Percentiles rank a stretch among this genome's conserved stretches.
phyloP scores from a whole-genome alignment of 2,329 filamentous ascomycete genomes.

The Fusarium secorum region DNA sequence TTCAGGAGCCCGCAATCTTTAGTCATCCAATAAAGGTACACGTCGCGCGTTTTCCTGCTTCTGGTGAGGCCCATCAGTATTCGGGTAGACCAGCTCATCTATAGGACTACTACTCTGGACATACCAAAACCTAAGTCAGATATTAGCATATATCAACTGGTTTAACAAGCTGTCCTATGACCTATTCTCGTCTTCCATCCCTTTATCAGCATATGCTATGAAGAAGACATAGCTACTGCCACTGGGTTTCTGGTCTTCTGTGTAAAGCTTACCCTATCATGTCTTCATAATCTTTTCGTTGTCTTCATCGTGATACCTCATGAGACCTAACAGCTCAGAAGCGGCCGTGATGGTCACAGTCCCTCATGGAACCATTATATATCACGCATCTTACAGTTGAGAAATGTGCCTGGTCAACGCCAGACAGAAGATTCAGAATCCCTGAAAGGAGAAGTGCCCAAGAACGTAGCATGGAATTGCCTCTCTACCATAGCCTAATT shows the following conservation, averaged over 20 bases:
- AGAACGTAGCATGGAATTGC: background rate
- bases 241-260: background rate
- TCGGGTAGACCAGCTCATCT: background rate
- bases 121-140: rapidly evolving
- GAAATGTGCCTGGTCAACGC: background rate
- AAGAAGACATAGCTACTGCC: background rate
- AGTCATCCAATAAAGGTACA: background rate
- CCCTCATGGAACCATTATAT: background rate
- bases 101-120: background rate
- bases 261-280: background rate
- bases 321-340: background rate
- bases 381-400: no score
- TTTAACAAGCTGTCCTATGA: background rate
- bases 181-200: background rate
- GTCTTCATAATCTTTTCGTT: background rate
- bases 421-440: background rate
- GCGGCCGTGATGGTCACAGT: background rate
- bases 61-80: background rate
- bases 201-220: background rate
- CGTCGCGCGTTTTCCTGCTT: background rate
- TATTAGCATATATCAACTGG: background rate
- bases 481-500: background rate
- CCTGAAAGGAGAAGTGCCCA: rapidly evolving
- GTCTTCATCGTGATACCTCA: background rate
- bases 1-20: rapidly evolving